Conservation (phyloP, 306 rosid genomes). For the Potentilla sterilis region DNA sequence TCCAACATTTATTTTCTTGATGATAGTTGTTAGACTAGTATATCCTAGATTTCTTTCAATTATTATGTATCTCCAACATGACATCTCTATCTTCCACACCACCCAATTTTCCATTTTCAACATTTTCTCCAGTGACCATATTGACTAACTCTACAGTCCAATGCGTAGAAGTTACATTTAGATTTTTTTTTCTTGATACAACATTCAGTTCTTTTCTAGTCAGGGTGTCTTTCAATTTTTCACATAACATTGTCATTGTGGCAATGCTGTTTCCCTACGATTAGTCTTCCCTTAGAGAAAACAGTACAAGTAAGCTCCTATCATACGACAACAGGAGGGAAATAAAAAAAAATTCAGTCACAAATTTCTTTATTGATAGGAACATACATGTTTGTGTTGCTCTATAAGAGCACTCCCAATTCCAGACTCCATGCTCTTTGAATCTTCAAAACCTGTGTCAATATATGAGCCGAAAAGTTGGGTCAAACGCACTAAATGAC, state of each 20-base stretch:
- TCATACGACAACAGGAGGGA: not conserved
- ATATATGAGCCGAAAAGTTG: not conserved
- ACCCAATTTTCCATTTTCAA: conserved; percentile 22
- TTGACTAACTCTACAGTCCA: not conserved
- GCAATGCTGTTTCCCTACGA: not conserved
- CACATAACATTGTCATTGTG: not conserved
- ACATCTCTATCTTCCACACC: conserved; percentile 38
- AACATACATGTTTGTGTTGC: not conserved
- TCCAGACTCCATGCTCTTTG: not conserved
- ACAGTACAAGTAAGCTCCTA: not conserved
- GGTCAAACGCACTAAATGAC: not conserved
- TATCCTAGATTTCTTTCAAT: not conserved
- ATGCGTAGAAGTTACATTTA: conserved; percentile 20
- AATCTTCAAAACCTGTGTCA: conserved; percentile 4
- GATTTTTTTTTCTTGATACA: conserved; percentile 10
- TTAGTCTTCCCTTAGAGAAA: not conserved
- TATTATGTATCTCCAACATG: not conserved
- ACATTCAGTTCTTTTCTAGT: not conserved
- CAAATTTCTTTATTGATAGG: not conserved
- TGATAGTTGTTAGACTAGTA: not conserved
- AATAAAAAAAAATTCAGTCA: not conserved
- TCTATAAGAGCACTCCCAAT: not conserved
- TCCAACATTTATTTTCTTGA: not conserved
- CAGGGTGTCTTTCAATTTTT: not conserved
- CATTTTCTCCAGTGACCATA: not conserved